Conservation (phyloP, 176 grass and related monocot genomes). For the Canna indica region DNA sequence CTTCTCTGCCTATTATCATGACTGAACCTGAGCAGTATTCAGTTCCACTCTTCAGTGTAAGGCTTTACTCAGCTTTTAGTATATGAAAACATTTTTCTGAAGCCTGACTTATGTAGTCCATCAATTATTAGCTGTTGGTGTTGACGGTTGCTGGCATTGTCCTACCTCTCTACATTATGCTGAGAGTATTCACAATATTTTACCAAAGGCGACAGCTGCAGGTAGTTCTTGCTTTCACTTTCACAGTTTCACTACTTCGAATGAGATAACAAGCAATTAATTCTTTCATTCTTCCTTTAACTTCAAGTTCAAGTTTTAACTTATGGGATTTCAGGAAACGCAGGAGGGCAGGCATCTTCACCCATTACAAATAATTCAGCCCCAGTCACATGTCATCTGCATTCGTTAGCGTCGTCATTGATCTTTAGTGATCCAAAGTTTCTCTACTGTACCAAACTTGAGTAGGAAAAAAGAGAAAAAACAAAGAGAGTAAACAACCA, state of each 20-base stretch:
- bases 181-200: conserved; percentile 30
- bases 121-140: conserved; percentile 33
- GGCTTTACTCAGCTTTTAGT: background rate
- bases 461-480: background rate
- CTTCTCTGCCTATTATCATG: conserved; percentile 57
- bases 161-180: conserved; percentile 43
- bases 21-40: conserved; percentile 61
- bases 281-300: background rate
- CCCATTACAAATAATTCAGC: background rate
- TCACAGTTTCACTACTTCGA: background rate
- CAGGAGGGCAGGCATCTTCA: background rate
- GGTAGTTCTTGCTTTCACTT: background rate
- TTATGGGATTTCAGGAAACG: background rate
- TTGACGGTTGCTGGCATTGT: conserved; percentile 49
- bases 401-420: background rate
- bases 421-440: no score
- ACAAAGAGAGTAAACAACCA: no score
- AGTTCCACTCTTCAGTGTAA: conserved; percentile 63
- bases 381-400: background rate
- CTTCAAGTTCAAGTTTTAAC: background rate
- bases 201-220: conserved; percentile 31
- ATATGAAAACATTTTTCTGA: background rate
- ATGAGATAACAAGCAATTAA: background rate
- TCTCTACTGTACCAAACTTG: background rate
- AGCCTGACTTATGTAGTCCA: background rate